These are phyloP conservation scores for Penicillium oxalicum DNA, from an alignment of 2,329 filamentous ascomycete genomes.

Conservation along the genomic window DNA sequence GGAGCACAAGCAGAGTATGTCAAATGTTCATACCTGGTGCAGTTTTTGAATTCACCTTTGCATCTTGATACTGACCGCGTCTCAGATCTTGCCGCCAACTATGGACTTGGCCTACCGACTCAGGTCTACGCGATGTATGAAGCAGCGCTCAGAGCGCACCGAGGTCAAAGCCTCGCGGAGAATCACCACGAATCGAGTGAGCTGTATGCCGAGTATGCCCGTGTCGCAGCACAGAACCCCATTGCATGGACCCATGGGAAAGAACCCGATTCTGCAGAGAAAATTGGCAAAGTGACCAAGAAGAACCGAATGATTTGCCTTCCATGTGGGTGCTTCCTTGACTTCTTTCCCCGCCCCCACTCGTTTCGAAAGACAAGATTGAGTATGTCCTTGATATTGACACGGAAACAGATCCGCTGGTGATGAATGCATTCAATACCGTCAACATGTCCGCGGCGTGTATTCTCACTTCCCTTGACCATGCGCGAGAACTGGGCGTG, in stretches of 20 bases:
- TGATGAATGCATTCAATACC: constrained; percentile 68
- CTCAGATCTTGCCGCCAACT: constrained; percentile 45
- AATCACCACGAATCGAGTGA: constrained; percentile 56
- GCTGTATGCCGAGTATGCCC: constrained; percentile 57
- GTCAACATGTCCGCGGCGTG: constrained; percentile 59
- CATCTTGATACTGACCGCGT: neutral
- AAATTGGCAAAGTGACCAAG: constrained; percentile 50
- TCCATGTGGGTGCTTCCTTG: constrained; percentile 49
- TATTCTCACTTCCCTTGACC: constrained; percentile 53
- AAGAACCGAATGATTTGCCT: constrained; percentile 63
- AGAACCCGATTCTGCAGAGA: constrained; percentile 40
- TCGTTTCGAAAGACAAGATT: too few species aligned
- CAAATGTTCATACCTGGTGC: neutral
- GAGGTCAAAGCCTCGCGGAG: constrained; percentile 48
- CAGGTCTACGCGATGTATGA: constrained; percentile 65
- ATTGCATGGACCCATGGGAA: constrained; percentile 55
- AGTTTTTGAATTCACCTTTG: too few species aligned
- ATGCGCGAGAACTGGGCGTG: constrained; percentile 51
- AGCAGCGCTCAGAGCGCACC: constrained; percentile 55
- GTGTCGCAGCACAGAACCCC: constrained; percentile 49
- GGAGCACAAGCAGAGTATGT: neutral
- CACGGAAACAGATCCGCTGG: constrained; percentile 50
- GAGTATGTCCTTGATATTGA: too few species aligned
- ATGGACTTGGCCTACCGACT: constrained; percentile 57
- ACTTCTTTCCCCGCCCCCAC: too few species aligned